Base-by-base conservation (phyloP, 306 rosid species). In the Leucaena leucocephala region DNA sequence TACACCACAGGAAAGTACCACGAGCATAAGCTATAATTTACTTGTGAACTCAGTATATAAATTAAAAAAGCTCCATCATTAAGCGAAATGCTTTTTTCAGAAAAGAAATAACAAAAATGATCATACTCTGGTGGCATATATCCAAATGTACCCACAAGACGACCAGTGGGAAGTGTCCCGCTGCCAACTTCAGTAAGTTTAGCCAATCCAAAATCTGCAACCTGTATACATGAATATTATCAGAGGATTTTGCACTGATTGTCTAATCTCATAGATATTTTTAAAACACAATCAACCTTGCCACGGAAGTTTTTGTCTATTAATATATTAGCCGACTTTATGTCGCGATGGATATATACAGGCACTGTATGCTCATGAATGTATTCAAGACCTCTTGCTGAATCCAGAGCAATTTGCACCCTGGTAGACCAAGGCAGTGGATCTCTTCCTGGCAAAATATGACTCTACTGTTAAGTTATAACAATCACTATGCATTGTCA, bases 101-200 rank as follows among this genome's bases (percentile, higher is more conserved):
- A 14, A 73, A 40, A 22, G 11, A 42, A 15, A 17, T 36, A 49
- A 57, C 22, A 78, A 55, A 77, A 54, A 43, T 36, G 7, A 70
- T 74, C 97, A 74, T 90, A 94, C 98, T 94, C 98, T 0, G 98
- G 97, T 34, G 98, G 97, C 97, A 94, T 94, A 83, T 94, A 94
- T 80, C 97, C 97, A 74, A 94, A 94, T 80, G 98, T 94, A 65
- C 98, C 98, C 64, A 88, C 94, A 55, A 88, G 90, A 61, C 86
- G 90, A 8, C 1, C 77, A 42, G 97, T 88, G 7, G 87, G 87
- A 75, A 86, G 67, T 64, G 91, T 82, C n/a, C 89, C 49, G 76
- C 83, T 83, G 73, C 97, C 95, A 74, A 86, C 93, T 73, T 92
- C 92, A 46, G 93, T 88, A 77, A 95, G 84, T 86, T 92, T 95